A percentile compares a stretch with the other conserved stretches of the same genome.
phyloP scores from a whole-genome alignment of 2,329 filamentous ascomycete species.

The Sporothrix curviconia region DNA sequence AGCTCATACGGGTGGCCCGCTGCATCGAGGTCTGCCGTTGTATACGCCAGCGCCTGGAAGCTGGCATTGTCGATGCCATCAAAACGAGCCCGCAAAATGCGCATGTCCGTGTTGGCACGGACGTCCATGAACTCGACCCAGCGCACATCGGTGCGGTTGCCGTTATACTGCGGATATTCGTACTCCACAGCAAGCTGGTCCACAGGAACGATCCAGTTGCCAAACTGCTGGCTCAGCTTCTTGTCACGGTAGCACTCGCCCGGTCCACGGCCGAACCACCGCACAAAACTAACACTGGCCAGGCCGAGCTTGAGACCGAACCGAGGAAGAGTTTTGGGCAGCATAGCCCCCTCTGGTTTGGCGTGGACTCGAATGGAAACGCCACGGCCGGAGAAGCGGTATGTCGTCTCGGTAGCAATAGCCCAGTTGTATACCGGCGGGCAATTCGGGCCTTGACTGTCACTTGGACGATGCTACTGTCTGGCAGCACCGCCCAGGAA shows the following conservation, averaged over 20 bases:
- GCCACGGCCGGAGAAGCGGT: slow-evolving; percentile 44
- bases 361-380: slow-evolving; percentile 45
- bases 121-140: slow-evolving; percentile 50
- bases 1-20: slow-evolving; percentile 57
- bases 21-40: slow-evolving; percentile 45
- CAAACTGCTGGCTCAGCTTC: slow-evolving; percentile 53
- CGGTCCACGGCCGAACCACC: slow-evolving; percentile 64
- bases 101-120: no score
- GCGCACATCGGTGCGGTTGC: slow-evolving; percentile 57
- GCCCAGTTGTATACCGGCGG: slow-evolving; percentile 57
- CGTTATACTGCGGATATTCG: slow-evolving; percentile 62
- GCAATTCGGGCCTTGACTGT: slow-evolving; percentile 48
- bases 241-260: slow-evolving; percentile 62
- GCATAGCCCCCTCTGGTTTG: slow-evolving; percentile 39
- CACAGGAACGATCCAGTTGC: slow-evolving; percentile 42
- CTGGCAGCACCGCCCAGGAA: slow-evolving; percentile 26
- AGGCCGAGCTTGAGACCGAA: slow-evolving; percentile 52
- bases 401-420: slow-evolving; percentile 44
- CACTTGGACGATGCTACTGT: slow-evolving; percentile 34
- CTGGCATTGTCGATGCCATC: slow-evolving; percentile 30
- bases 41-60: slow-evolving; percentile 53
- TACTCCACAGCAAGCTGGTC: slow-evolving; percentile 53
- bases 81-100: slow-evolving; percentile 39
- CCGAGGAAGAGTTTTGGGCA: slow-evolving; percentile 54
- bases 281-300: slow-evolving; percentile 32